Conservation (phyloP, 2,329 filamentous ascomycete species). For the Aureobasidium zeae region DNA sequence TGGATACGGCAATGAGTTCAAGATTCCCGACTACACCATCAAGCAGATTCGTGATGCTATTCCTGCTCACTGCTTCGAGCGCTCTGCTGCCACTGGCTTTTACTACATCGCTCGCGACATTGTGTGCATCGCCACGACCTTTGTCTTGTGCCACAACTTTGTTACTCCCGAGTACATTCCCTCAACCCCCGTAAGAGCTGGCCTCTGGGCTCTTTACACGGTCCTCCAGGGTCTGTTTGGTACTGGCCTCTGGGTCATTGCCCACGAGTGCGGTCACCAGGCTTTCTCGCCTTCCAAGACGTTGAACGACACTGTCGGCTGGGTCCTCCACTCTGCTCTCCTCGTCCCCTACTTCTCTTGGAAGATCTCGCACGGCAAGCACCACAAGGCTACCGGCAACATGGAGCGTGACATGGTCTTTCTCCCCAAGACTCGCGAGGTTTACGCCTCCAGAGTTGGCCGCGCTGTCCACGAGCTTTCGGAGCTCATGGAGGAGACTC, state of each 20-base stretch:
- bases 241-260: constrained; percentile 91
- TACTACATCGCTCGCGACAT: constrained; percentile 79
- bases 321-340: constrained; percentile 78
- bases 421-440: constrained; percentile 79
- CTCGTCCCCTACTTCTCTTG: constrained; percentile 97
- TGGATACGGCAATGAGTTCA: constrained; percentile 90
- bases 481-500: constrained; percentile 91
- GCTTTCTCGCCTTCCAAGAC: constrained; percentile 88
- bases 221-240: constrained; percentile 84
- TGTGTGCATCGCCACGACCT: constrained; percentile 60
- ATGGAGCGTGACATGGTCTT: constrained; percentile 99
- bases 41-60: constrained; percentile 96
- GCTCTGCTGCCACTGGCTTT: constrained; percentile 66
- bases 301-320: constrained; percentile 86
- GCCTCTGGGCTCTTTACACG: constrained; percentile 59
- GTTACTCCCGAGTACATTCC: constrained; percentile 78
- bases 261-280: constrained; percentile 96
- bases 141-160: constrained; percentile 81
- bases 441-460: constrained; percentile 68
- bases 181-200: constrained; percentile 55
- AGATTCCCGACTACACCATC: constrained; percentile 91
- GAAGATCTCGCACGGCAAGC: constrained; percentile 98
- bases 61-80: constrained; percentile 92
- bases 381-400: constrained; percentile 98
- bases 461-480: constrained; percentile 68